Percentiles rank a stretch among this genome's conserved stretches.
phyloP scores from a whole-genome alignment of 192 early-diverging fungal genomes.

The Coemansia sp. region DNA sequence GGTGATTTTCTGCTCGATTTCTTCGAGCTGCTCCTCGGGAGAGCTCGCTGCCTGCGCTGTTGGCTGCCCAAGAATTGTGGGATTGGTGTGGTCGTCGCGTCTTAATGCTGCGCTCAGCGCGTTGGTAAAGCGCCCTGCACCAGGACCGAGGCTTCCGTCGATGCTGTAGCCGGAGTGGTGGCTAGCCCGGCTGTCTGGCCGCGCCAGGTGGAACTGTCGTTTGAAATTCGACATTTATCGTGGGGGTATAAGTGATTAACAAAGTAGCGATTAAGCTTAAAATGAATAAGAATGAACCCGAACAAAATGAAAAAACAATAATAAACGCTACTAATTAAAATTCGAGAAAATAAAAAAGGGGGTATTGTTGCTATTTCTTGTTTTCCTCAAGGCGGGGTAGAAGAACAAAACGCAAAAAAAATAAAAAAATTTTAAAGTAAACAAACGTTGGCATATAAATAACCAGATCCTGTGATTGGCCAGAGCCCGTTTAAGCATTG shows the following conservation, averaged over 20 bases:
- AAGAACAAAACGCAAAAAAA: too few relatives aligned
- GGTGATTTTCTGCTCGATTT: conserved; percentile 56
- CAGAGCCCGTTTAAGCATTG: background rate
- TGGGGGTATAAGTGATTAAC: too few relatives aligned
- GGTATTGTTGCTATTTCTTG: too few relatives aligned
- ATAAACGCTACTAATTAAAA: too few relatives aligned
- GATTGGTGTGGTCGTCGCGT: conserved; percentile 23
- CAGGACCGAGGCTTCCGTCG: conserved; percentile 6
- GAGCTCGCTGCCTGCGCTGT: conserved; percentile 6
- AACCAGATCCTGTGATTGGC: conserved; percentile 4
- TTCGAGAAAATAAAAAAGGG: too few relatives aligned
- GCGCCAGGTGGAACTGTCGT: conserved; percentile 18
- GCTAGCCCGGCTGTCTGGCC: conserved; percentile 32
- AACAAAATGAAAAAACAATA: too few relatives aligned
- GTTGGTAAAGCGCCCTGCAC: conserved; percentile 31
- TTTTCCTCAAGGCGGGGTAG: too few relatives aligned
- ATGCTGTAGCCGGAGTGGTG: conserved; percentile 5
- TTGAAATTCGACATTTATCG: conserved; percentile 22
- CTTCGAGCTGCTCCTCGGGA: conserved; percentile 49
- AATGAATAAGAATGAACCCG: too few relatives aligned
- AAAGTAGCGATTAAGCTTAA: too few relatives aligned
- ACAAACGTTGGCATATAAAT: background rate
- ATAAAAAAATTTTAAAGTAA: background rate
- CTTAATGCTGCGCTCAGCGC: conserved; percentile 43
- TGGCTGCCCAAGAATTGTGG: conserved; percentile 1